A percentile compares a stretch with the other conserved stretches of the same genome.
phyloP scores from a whole-genome alignment of 75 land plant species.

The Picea sitchensis region DNA sequence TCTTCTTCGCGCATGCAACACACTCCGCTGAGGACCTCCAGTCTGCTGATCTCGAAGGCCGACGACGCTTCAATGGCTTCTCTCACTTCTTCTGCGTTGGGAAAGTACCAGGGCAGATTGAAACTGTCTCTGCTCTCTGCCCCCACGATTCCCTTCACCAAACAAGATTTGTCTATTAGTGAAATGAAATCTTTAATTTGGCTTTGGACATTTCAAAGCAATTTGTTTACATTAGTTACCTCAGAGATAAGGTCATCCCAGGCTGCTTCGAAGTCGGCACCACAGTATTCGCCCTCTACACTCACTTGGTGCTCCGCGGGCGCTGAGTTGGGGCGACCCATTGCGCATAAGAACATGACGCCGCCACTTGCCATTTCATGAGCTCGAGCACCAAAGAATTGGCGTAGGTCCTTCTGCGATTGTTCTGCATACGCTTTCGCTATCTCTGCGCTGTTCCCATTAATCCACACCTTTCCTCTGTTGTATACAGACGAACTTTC shows the following conservation, averaged over 20 bases:
- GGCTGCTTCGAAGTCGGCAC: neutral
- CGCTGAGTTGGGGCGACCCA: neutral
- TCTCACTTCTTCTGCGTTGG: too few species aligned
- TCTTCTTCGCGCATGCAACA: too few species aligned
- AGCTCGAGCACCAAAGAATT: neutral
- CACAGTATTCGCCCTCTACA: neutral
- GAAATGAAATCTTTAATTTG: neutral
- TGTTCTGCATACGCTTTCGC: conserved; percentile 8
- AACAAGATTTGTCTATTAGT: neutral
- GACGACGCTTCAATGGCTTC: too few species aligned
- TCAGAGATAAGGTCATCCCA: neutral
- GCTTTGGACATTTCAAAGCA: too few species aligned
- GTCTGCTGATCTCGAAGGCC: too few species aligned
- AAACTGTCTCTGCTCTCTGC: too few species aligned
- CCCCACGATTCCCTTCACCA: too few species aligned
- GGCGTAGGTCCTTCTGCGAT: neutral
- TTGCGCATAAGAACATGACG: neutral
- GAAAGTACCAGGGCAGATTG: too few species aligned
- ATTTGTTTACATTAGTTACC: neutral
- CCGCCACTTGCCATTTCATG: neutral
- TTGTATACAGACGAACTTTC: neutral
- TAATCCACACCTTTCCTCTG: conserved; percentile 5
- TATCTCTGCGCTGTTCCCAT: neutral
- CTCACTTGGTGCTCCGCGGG: neutral
- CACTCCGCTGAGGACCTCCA: too few species aligned